phyloP scores from a whole-genome alignment of 345 rosid species.

The Brassica nigra region DNA sequence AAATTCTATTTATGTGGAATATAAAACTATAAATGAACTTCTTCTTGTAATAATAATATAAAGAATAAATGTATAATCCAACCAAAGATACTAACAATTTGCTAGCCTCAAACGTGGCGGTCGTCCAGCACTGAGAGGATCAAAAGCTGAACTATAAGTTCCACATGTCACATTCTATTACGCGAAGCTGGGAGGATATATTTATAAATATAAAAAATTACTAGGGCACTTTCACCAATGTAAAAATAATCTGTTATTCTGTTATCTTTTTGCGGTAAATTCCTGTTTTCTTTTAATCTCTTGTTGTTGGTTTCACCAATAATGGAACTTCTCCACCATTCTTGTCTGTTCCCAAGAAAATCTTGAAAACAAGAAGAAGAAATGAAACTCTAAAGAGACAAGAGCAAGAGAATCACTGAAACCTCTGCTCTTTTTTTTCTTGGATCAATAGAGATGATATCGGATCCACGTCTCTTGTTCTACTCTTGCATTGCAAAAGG shows the following conservation, averaged over 20 bases:
- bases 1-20: no score
- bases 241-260: conserved; percentile 16
- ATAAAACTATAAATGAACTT: no score
- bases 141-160: background rate
- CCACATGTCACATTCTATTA: conserved; percentile 17
- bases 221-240: background rate
- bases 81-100: no score
- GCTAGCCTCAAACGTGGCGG: conserved; percentile 4
- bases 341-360: conserved; percentile 15
- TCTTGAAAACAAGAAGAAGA: conserved; percentile 6
- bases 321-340: conserved; percentile 21
- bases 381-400: background rate
- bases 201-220: background rate
- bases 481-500: conserved; percentile 76
- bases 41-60: no score
- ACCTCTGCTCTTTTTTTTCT: background rate
- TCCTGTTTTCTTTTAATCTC: background rate
- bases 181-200: background rate
- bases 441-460: conserved; percentile 44
- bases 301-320: conserved; percentile 17
- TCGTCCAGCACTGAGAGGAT: background rate
- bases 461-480: conserved; percentile 53
- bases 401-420: background rate
- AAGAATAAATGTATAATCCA: no score
- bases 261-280: conserved; percentile 8